phyloP scores from a whole-genome alignment of 2,329 filamentous ascomycete species.

The Sporothrix brasiliensis region DNA sequence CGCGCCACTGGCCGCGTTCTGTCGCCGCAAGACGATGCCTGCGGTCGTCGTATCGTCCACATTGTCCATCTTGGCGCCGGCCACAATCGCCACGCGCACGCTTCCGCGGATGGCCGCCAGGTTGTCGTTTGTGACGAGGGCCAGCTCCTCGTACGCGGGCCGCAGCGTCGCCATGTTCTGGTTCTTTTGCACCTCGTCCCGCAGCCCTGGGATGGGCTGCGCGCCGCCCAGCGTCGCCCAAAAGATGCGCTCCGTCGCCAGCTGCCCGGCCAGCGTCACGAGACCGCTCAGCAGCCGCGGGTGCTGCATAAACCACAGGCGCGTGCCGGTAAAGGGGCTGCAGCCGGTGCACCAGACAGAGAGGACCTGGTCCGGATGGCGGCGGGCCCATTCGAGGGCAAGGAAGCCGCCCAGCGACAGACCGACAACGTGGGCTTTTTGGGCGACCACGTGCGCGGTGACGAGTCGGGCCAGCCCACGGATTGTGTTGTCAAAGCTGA shows the following conservation, averaged over 20 bases:
- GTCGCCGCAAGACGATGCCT: background rate
- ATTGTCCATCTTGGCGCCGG: conserved; percentile 19
- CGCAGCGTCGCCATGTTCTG: conserved; percentile 7
- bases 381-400: conserved; percentile 10
- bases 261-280: background rate
- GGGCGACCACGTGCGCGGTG: background rate
- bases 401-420: conserved; percentile 24
- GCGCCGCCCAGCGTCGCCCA: conserved; percentile 18
- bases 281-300: conserved; percentile 22
- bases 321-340: conserved; percentile 7
- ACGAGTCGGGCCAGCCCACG: background rate
- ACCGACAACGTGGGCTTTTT: conserved; percentile 7
- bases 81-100: conserved; percentile 16
- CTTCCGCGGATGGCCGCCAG: background rate
- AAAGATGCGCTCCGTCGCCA: conserved; percentile 16
- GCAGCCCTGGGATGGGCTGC: conserved; percentile 3
- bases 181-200: background rate
- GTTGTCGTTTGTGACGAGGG: background rate
- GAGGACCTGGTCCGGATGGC: background rate
- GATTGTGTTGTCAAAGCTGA: conserved; percentile 9
- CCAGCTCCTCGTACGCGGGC: conserved; percentile 12
- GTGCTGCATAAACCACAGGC: conserved; percentile 23
- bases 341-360: conserved; percentile 25
- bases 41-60: conserved; percentile 3
- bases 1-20: background rate